These are phyloP conservation scores for Chlamydomonas incerta DNA, from an alignment of 139 green algal genomes.

Conservation along the genomic window DNA sequence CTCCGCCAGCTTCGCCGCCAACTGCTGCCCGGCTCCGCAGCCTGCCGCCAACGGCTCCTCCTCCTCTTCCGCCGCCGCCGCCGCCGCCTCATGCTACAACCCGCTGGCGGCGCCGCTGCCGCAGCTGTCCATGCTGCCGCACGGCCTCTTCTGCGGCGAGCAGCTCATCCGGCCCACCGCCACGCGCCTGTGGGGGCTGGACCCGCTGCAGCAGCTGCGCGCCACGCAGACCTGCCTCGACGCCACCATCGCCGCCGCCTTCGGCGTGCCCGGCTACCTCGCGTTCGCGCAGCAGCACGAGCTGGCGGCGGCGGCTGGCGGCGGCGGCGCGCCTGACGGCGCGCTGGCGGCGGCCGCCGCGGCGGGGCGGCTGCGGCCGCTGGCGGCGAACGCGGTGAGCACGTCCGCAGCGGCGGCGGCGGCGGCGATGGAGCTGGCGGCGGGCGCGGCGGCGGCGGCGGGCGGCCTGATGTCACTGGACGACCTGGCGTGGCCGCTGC, in stretches of 20 bases:
- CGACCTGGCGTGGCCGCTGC: too few relatives aligned
- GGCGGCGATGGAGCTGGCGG: too few relatives aligned
- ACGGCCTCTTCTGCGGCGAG: conserved; percentile 37
- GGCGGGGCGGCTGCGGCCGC: too few relatives aligned
- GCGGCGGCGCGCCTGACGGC: too few relatives aligned
- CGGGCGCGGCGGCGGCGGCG: background rate
- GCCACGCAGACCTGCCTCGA: conserved; percentile 40
- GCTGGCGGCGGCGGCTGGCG: too few relatives aligned
- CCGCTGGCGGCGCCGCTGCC: conserved; percentile 36
- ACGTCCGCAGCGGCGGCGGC: too few relatives aligned
- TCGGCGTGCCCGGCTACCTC: conserved; percentile 22
- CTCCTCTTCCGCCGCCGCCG: background rate
- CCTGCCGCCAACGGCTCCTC: background rate
- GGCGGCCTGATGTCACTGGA: background rate
- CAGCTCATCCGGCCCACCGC: conserved; percentile 36
- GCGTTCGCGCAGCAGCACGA: background rate
- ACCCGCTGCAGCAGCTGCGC: conserved; percentile 29
- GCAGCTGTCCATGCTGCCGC: conserved; percentile 31
- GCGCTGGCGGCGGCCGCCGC: too few relatives aligned
- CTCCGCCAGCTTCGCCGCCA: too few relatives aligned
- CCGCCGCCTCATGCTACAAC: conserved; percentile 11
- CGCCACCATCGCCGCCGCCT: conserved; percentile 39
- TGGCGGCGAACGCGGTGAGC: too few relatives aligned
- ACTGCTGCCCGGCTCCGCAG: background rate
- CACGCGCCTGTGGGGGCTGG: conserved; percentile 28